These are phyloP conservation scores for Yamadazyma friedrichii DNA, from an alignment of 1,139 yeast genomes.

Conservation along the genomic window DNA sequence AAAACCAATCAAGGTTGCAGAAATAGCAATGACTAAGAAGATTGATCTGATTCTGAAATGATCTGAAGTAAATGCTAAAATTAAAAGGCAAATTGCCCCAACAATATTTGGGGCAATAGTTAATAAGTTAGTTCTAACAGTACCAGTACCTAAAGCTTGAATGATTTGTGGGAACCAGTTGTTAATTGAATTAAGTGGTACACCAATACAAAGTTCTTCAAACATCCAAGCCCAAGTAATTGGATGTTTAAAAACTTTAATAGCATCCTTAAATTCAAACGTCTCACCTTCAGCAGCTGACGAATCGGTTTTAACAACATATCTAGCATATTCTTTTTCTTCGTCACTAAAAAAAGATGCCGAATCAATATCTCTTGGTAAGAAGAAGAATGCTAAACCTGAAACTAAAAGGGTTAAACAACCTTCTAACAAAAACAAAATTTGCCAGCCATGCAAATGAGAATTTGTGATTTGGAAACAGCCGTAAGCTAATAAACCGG, in stretches of 20 bases:
- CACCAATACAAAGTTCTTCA: slow-evolving; percentile 45
- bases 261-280: slow-evolving; percentile 24
- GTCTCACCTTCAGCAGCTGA: slow-evolving; percentile 22
- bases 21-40: slow-evolving; percentile 37
- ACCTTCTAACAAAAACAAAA: slow-evolving; percentile 67
- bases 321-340: slow-evolving; percentile 25
- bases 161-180: slow-evolving; percentile 45
- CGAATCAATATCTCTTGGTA: slow-evolving; percentile 23
- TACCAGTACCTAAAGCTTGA: slow-evolving; percentile 25
- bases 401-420: slow-evolving; percentile 55
- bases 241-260: slow-evolving; percentile 29
- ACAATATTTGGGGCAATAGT: slow-evolving; percentile 32
- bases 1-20: slow-evolving; percentile 41
- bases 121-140: slow-evolving; percentile 27
- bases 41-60: slow-evolving; percentile 27
- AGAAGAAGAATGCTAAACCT: slow-evolving; percentile 36
- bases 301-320: slow-evolving; percentile 27
- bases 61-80: slow-evolving; percentile 25
- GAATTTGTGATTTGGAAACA: slow-evolving; percentile 20
- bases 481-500: slow-evolving; percentile 31
- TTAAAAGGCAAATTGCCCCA: slow-evolving; percentile 27
- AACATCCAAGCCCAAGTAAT: slow-evolving; percentile 29
- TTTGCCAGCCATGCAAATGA: slow-evolving; percentile 53
- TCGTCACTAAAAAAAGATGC: slow-evolving; percentile 28
- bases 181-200: slow-evolving; percentile 47